phyloP scores from a whole-genome alignment of 192 early-diverging fungal species.

The Coemansia sp. region DNA sequence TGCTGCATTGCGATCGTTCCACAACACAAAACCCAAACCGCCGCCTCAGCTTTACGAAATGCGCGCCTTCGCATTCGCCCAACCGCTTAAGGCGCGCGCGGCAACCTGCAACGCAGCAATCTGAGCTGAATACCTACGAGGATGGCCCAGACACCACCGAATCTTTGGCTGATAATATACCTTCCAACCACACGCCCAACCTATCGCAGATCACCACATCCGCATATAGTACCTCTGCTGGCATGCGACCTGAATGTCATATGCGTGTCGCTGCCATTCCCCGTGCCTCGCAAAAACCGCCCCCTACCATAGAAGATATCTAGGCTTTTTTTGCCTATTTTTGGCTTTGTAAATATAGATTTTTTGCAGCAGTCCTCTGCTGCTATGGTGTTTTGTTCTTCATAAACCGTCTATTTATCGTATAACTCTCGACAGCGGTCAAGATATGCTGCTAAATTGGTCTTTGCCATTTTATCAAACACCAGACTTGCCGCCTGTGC shows the following conservation, averaged over 20 bases:
- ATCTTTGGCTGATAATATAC: too few species aligned
- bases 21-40: constrained; percentile 3
- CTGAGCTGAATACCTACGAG: background rate
- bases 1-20: constrained; percentile 4
- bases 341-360: background rate
- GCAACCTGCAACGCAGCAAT: background rate
- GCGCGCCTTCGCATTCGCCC: background rate
- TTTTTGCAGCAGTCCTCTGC: too few species aligned
- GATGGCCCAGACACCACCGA: too few species aligned
- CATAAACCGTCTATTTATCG: constrained; percentile 9
- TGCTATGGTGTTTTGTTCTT: background rate
- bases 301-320: background rate
- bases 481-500: constrained; percentile 77
- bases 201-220: constrained; percentile 21
- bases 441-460: constrained; percentile 38
- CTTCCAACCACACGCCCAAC: constrained; percentile 8
- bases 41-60: constrained; percentile 33
- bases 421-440: constrained; percentile 34
- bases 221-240: background rate
- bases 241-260: too few species aligned
- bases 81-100: constrained; percentile 6
- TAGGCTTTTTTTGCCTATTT: background rate
- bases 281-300: background rate
- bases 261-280: background rate
- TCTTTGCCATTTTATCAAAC: constrained; percentile 72